Evolutionary conservation across 225 moss, liverwort and hornwort genomes (phyloP).

Genomic region (Anthoceros angustus): DNA sequence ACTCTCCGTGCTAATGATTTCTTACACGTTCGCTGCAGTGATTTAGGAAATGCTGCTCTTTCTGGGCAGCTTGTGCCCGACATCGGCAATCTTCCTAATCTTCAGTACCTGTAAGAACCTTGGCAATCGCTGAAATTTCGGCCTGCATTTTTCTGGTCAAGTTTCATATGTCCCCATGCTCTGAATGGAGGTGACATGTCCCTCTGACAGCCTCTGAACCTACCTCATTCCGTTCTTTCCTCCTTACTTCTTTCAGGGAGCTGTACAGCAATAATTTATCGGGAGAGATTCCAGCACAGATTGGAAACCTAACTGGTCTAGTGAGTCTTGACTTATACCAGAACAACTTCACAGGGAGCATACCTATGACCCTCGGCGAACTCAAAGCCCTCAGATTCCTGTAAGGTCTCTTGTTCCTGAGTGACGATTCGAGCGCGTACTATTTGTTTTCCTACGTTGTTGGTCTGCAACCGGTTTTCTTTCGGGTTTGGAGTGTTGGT

Average conservation of each 20-base stretch:
- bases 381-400: conserved; percentile 62
- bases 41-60: conserved; percentile 50
- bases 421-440: neutral
- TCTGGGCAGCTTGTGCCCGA: conserved; percentile 34
- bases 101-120: conserved; percentile 41
- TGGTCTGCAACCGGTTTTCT: neutral
- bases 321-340: conserved; percentile 81
- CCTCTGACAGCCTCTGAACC: neutral
- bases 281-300: conserved; percentile 48
- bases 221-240: neutral
- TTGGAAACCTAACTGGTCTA: conserved; percentile 51
- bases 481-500: neutral
- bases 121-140: neutral
- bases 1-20: neutral
- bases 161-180: no score
- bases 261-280: conserved; percentile 79
- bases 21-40: conserved; percentile 19
- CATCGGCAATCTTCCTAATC: conserved; percentile 32
- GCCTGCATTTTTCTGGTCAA: no score
- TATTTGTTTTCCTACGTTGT: neutral
- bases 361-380: conserved; percentile 61
- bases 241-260: conserved; percentile 31
- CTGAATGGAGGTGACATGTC: neutral
- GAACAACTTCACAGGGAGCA: conserved; percentile 62
- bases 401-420: conserved; percentile 23